A percentile compares a stretch with the other conserved stretches of the same genome.
phyloP scores from a whole-genome alignment of 768 basidiomycete species.

The Calocybe gangraenosa region DNA sequence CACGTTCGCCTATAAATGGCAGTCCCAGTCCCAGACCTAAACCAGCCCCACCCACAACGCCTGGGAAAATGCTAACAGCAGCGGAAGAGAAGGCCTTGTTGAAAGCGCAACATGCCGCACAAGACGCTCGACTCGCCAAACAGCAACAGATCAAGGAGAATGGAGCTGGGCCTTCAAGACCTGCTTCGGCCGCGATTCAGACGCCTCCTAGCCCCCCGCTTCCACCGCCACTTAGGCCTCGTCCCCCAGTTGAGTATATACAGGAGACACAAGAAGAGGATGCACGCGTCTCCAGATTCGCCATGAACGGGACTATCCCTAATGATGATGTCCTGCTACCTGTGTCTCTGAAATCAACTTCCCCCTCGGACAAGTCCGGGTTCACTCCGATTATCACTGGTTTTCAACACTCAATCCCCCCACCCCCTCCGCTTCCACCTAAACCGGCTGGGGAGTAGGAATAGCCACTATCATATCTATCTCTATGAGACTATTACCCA shows the following conservation, averaged over 20 bases:
- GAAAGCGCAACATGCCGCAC: constrained; percentile 57
- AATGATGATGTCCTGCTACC: constrained; percentile 16
- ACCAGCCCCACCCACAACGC: constrained; percentile 28
- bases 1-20: constrained; percentile 16
- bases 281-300: constrained; percentile 43
- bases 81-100: constrained; percentile 78
- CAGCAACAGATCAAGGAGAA: constrained; percentile 24
- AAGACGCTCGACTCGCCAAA: constrained; percentile 30
- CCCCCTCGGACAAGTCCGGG: constrained; percentile 30
- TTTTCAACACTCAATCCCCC: constrained; percentile 26
- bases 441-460: constrained; percentile 25
- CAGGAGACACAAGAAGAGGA: constrained; percentile 79
- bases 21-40: constrained; percentile 25
- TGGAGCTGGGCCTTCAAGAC: constrained; percentile 17
- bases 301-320: constrained; percentile 27
- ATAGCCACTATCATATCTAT: neutral
- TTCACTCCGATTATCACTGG: constrained; percentile 45
- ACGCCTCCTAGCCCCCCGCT: constrained; percentile 25
- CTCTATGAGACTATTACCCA: neutral
- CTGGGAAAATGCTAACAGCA: constrained; percentile 48
- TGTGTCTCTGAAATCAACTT: constrained; percentile 12
- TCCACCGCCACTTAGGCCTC: constrained; percentile 72
- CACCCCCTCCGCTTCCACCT: constrained; percentile 31
- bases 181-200: constrained; percentile 12
- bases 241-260: constrained; percentile 77